These are phyloP conservation scores for Penicillium freii DNA, from an alignment of 2,329 filamentous ascomycete species.

Conservation along the genomic window DNA sequence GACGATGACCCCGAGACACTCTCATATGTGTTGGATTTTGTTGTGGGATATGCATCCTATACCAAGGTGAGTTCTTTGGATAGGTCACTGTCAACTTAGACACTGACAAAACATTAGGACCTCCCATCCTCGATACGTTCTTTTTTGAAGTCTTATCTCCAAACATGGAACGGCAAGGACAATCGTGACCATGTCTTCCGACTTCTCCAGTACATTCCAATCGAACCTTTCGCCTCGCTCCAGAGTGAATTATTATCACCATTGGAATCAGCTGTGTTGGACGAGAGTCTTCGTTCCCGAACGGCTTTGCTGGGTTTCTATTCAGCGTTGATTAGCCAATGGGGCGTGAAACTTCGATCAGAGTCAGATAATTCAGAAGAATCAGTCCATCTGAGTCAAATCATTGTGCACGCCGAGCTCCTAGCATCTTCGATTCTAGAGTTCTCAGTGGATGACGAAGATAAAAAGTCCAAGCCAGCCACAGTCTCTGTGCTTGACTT, in stretches of 20 bases:
- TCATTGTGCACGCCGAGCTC: slow-evolving; percentile 50
- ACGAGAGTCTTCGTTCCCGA: slow-evolving; percentile 50
- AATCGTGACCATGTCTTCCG: slow-evolving; percentile 46
- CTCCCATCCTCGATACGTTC: slow-evolving; percentile 33
- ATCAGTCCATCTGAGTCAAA: slow-evolving; percentile 41
- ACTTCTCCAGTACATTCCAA: slow-evolving; percentile 35
- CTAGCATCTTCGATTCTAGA: slow-evolving; percentile 62
- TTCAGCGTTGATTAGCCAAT: slow-evolving; percentile 61
- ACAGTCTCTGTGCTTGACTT: slow-evolving; percentile 61
- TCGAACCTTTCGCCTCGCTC: slow-evolving; percentile 35
- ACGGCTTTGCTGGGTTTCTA: slow-evolving; percentile 65
- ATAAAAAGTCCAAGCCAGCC: slow-evolving; percentile 26
- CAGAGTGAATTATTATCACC: slow-evolving; percentile 38
- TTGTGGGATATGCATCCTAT: slow-evolving; percentile 37
- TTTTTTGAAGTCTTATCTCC: slow-evolving; percentile 53
- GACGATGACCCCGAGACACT: slow-evolving; percentile 41
- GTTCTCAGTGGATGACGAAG: slow-evolving; percentile 30
- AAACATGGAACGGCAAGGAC: slow-evolving; percentile 61
- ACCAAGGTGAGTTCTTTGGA: slow-evolving; percentile 34
- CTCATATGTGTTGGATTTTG: slow-evolving; percentile 34
- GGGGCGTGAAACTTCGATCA: slow-evolving; percentile 39
- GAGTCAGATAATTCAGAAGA: slow-evolving; percentile 28
- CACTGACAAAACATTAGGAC: slow-evolving; percentile 24
- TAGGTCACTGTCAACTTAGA: neutral
- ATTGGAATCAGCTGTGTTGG: slow-evolving; percentile 43